Conservation (phyloP, 352 stramenopile species). For the Phytophthora meadii region DNA sequence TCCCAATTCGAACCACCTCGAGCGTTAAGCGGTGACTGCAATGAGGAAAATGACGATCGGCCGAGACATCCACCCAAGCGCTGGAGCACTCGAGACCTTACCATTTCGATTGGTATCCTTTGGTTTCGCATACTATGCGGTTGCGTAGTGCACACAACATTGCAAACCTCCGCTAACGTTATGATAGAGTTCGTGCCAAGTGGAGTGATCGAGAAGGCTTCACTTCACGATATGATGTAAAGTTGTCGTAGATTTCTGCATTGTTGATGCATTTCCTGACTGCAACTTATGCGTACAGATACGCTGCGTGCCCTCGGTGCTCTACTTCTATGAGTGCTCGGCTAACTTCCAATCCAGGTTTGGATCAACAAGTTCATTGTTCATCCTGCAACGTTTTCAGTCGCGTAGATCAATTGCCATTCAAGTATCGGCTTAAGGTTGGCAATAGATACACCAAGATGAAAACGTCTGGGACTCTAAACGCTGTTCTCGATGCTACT, state of each 20-base stretch:
- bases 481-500: background rate
- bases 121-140: conserved; percentile 17
- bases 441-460: too few relatives aligned
- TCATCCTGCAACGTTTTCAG: conserved; percentile 32
- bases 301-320: conserved; percentile 58
- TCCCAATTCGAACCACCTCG: conserved; percentile 37
- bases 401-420: background rate
- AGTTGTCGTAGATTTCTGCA: conserved; percentile 5
- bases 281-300: conserved; percentile 28
- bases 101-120: conserved; percentile 12
- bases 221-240: conserved; percentile 64
- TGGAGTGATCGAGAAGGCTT: conserved; percentile 58
- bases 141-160: conserved; percentile 8
- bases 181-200: conserved; percentile 48
- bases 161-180: background rate
- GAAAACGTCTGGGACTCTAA: background rate
- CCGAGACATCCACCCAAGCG: background rate
- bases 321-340: conserved; percentile 45
- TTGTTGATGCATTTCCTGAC: background rate
- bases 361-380: conserved; percentile 33
- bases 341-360: too few relatives aligned
- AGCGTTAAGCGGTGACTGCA: conserved; percentile 11
- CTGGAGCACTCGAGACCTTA: conserved; percentile 3
- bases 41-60: conserved; percentile 9
- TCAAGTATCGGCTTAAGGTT: conserved; percentile 33